Conservation (phyloP, 139 green algal species). For the Volvox reticuliferus region DNA sequence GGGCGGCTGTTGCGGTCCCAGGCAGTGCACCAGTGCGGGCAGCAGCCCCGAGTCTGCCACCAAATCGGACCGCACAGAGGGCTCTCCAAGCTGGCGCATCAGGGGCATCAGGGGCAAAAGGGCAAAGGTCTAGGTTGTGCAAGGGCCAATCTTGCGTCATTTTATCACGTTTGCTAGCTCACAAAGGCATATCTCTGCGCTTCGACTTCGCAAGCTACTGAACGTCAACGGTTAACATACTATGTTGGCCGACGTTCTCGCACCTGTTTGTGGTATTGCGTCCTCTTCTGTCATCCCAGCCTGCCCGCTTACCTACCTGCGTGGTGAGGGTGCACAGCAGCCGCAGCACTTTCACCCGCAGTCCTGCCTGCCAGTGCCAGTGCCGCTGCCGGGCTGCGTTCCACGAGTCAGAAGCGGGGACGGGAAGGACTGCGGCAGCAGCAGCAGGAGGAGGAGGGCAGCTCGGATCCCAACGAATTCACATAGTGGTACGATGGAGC, state of each 20-base stretch:
- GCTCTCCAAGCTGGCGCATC: slow-evolving; percentile 21
- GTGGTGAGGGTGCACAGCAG: slow-evolving; percentile 36
- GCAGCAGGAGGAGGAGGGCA: neutral
- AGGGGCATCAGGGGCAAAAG: too few species aligned
- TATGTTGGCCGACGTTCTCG: too few species aligned
- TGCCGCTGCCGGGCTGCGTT: neutral
- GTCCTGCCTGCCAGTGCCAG: slow-evolving; percentile 11
- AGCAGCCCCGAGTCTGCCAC: slow-evolving; percentile 21
- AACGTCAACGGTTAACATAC: too few species aligned
- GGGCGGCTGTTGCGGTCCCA: slow-evolving; percentile 25
- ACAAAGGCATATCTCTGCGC: too few species aligned
- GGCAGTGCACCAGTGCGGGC: slow-evolving; percentile 26
- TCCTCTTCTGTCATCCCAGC: too few species aligned
- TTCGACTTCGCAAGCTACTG: too few species aligned
- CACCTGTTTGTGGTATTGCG: too few species aligned
- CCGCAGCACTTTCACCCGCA: slow-evolving; percentile 18
- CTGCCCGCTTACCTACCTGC: neutral
- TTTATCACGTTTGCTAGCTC: too few species aligned
- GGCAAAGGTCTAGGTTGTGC: too few species aligned
- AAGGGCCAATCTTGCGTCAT: too few species aligned
- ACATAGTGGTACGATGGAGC: too few species aligned
- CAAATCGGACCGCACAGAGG: slow-evolving; percentile 22
- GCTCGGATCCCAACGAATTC: too few species aligned
- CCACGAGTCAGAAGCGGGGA: neutral
- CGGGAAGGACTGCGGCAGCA: neutral